Base-by-base conservation (phyloP, 2,329 filamentous ascomycete species). In the Penicillium italicum region DNA sequence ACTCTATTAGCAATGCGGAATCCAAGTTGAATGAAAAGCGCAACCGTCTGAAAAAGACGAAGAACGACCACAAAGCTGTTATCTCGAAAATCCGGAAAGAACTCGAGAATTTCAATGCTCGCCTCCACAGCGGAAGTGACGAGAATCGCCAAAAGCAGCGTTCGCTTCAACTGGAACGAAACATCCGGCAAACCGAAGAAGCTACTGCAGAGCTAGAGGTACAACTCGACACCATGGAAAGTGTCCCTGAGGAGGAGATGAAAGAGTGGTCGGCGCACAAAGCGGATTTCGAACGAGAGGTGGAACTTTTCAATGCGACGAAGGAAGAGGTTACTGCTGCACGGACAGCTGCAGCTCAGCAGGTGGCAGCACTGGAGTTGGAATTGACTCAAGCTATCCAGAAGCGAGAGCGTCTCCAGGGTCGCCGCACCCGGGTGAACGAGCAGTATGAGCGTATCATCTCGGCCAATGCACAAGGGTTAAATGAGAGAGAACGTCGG, bases 141-240 rank as follows among this genome's bases (percentile, higher is more conserved):
- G 85, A 87, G 66, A 85, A 85, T 63, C 78, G 82, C 58, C 83
- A 85, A 69, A 81, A 81, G 60, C 83, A 85, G 66, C 80, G 84
- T 59, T 80, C 82, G 36, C 73, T 83, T 58, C 85, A 87, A 64
- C 77, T 86, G 57, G 82, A 80, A 60, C 82, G 85, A 62, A 84
- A 80, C 60, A 85, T 85, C 61, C 79, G 79, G 53, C 84, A 86
- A 69, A 84, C 84, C 5, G 84, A 87, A 62, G 84, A 86, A 64
- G 81, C 82, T 28, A 80, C 81, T n/a, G 76, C 76, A 33, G 78
- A 77, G 36, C 74, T 86, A 34, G 77, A 80, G 54, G 67, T 69
- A 46, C 80, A 85, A 64, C 77, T 84, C 16, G 81, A 82, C 53
- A 77, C 71, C 20, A 69, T 86, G 50, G 82, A 81, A 55, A 79